phyloP scores from a whole-genome alignment of 2,329 filamentous ascomycete genomes.

The Mycogone perniciosa region DNA sequence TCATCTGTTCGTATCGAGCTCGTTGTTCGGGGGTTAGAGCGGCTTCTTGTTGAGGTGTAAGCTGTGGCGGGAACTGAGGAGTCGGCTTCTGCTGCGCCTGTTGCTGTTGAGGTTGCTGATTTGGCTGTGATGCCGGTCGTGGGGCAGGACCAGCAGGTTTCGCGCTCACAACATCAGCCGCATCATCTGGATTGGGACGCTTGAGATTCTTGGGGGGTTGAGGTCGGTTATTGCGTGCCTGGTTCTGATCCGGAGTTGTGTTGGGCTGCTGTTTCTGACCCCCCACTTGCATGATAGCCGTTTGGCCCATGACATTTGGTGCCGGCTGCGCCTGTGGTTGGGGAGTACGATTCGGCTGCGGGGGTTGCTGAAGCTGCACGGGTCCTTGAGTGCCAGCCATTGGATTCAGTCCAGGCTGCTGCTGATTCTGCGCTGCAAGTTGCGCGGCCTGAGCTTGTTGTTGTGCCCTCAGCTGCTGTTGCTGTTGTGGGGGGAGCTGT shows the following conservation, averaged over 20 bases:
- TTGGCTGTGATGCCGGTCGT: conserved; percentile 22
- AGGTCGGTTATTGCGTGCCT: conserved; percentile 20
- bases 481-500: conserved; percentile 26
- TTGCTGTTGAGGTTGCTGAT: conserved; percentile 7
- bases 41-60: conserved; percentile 32
- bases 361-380: conserved; percentile 48
- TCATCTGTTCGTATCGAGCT: conserved; percentile 37
- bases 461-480: conserved; percentile 30
- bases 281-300: conserved; percentile 22
- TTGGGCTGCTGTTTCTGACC: conserved; percentile 26
- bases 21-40: conserved; percentile 39
- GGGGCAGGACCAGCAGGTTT: conserved; percentile 16
- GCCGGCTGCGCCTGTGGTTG: conserved; percentile 34
- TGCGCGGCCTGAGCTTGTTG: conserved; percentile 29
- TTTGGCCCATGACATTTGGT: conserved; percentile 40
- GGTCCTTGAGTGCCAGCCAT: conserved; percentile 43
- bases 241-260: conserved; percentile 15
- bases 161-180: conserved; percentile 21
- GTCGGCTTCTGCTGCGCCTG: conserved; percentile 16
- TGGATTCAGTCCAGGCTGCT: conserved; percentile 32
- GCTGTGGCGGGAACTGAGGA: conserved; percentile 18
- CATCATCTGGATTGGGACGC: conserved; percentile 44
- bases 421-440: conserved; percentile 29
- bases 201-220: conserved; percentile 41
- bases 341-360: conserved; percentile 37